A percentile compares a stretch with the other conserved stretches of the same genome.
phyloP scores from a whole-genome alignment of 2,329 filamentous ascomycete species.

The Aspergillus pseudonomiae region DNA sequence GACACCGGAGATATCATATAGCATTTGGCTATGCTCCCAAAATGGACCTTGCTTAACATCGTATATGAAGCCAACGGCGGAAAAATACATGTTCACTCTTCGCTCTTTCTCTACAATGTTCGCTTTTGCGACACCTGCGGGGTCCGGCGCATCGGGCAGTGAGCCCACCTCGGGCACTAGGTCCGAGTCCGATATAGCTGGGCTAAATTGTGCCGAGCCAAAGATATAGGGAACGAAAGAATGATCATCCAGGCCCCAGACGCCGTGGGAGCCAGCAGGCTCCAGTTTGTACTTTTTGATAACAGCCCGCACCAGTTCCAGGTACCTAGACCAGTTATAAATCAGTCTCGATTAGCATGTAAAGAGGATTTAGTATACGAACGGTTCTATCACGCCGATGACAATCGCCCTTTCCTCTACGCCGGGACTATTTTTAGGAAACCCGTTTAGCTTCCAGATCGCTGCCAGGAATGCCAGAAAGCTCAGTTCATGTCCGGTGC shows the following conservation, averaged over 20 bases:
- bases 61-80: conserved; percentile 93
- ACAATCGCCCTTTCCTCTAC: conserved; percentile 78
- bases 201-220: conserved; percentile 85
- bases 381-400: conserved; percentile 80
- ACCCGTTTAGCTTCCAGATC: conserved; percentile 87
- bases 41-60: conserved; percentile 96
- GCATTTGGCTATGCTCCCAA: conserved; percentile 93
- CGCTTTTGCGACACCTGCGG: conserved; percentile 68
- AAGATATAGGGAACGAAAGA: conserved; percentile 93
- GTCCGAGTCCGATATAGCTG: conserved; percentile 67
- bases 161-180: conserved; percentile 79
- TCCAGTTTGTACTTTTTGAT: conserved; percentile 92
- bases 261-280: conserved; percentile 92
- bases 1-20: conserved; percentile 93
- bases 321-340: conserved; percentile 59
- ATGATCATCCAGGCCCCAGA: conserved; percentile 99
- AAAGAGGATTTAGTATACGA: too few species aligned
- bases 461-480: conserved; percentile 89
- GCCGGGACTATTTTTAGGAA: conserved; percentile 58
- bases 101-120: conserved; percentile 68
- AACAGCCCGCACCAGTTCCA: conserved; percentile 76
- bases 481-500: conserved; percentile 92
- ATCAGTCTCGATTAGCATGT: too few species aligned
- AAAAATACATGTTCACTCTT: conserved; percentile 83
- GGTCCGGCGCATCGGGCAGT: conserved; percentile 69